A percentile compares a stretch with the other conserved stretches of the same genome.
Conservation (phyloP, 1,284 basidiomycete genomes). For the Rugosomyces carneus region DNA sequence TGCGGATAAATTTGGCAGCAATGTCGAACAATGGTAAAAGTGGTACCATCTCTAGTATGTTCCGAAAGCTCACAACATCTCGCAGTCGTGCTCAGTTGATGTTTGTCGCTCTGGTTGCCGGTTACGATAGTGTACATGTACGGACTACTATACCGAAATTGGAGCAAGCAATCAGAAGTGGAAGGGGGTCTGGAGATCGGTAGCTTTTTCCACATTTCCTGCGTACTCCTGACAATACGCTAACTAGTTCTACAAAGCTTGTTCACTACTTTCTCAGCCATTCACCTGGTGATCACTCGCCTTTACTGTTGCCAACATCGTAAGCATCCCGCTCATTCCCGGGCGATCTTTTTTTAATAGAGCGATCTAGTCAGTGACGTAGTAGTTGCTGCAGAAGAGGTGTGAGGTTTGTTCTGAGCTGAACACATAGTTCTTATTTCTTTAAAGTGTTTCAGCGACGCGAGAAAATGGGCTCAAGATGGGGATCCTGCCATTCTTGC, state of each 20-base stretch:
- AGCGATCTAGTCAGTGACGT: conserved; percentile 48
- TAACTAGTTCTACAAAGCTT: conserved; percentile 30
- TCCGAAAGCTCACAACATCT: conserved; percentile 2
- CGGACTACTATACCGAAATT: conserved; percentile 55
- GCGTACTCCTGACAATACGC: not conserved
- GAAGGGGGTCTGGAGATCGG: conserved; percentile 63
- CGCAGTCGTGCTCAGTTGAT: conserved; percentile 53
- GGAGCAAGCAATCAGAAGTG: conserved; percentile 58
- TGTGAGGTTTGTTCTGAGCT: conserved; percentile 18
- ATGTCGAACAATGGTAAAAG: conserved; percentile 56
- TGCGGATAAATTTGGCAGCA: conserved; percentile 55
- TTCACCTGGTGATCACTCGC: conserved; percentile 46
- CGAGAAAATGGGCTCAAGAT: conserved; percentile 49
- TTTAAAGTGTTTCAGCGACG: conserved; percentile 46
- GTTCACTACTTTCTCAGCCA: conserved; percentile 52
- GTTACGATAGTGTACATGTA: conserved; percentile 60
- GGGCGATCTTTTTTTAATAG: conserved; percentile 1
- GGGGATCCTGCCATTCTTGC: conserved; percentile 49
- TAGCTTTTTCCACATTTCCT: conserved; percentile 23
- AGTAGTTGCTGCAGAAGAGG: conserved; percentile 57
- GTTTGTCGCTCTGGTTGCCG: conserved; percentile 57
- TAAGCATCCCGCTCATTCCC: conserved; percentile 27
- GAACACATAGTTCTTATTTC: not conserved
- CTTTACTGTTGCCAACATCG: conserved; percentile 61
- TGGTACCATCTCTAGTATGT: not conserved